Base-by-base conservation (phyloP, 1,284 basidiomycete genomes). In the Cryptococcus sp. region DNA sequence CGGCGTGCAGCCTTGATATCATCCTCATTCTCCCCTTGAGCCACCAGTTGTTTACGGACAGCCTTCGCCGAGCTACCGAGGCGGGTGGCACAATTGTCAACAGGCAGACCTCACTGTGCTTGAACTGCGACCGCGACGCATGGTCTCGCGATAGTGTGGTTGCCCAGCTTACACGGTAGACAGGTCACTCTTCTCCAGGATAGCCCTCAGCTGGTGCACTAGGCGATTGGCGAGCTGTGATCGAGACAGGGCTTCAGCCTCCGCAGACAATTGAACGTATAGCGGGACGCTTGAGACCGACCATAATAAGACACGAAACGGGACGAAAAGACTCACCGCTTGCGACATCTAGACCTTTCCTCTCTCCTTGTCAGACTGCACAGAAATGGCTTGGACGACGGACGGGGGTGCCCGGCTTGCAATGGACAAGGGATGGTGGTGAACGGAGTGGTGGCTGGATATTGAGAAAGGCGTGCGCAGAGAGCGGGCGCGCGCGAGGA, bases 51-150 rank as follows among this genome's bases (percentile, higher is more conserved):
- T 62, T 75, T 77, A 28, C 76, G 68, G 1, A 78, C 71, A 7
- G 59, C 70, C 61, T 77, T 78, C 5, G 75, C 74, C 3, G 75
- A 77, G 28, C 76, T 78, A 46, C 1, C n/a, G 23, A 58, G 57
- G 39, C 58, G 53, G 23, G 7, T 33, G 20, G n/a, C 18, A 18
- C 16, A n/a, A 8, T 15, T 13, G 24, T n/a, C 20, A 16, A 21
- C 24, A 46, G 9, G 11, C 11, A 46, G 8, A 28, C 15, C 20
- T n/a, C n/a, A n/a, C 20, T 16, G 12, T 18, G n/a, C 5, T 9
- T 12, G 3, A 18, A 20, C 42, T 12, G n/a, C 42, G 42, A 20
- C 12, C 18, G 11, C 42, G 42, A 44, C 11, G 42, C 7, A 18
- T 36, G 47, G 28, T 4, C 28, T 33, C 9, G 28, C 4, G 28